Conservation (phyloP, 495 filamentous ascomycete genomes). For the Oidiodendron maius region DNA sequence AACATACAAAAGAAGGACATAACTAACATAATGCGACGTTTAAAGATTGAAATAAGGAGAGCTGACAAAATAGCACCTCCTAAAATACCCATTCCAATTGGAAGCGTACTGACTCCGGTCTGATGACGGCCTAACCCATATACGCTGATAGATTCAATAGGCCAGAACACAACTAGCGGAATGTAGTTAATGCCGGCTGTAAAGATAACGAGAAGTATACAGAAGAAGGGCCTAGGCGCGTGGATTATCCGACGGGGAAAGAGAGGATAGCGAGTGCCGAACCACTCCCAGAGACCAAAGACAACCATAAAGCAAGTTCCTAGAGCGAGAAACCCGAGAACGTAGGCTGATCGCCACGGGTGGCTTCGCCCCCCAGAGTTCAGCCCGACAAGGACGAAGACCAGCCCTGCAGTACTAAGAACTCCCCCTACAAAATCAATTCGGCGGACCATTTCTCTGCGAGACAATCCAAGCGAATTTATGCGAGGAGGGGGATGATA, state of each 20-base stretch:
- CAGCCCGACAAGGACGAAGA: constrained; percentile 59
- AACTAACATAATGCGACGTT: background rate
- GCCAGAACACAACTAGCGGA: background rate
- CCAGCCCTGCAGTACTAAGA: constrained; percentile 57
- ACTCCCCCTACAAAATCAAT: constrained; percentile 66
- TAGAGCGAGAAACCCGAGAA: constrained; percentile 53
- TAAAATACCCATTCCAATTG: background rate
- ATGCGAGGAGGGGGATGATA: constrained; percentile 60
- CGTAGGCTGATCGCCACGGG: constrained; percentile 50
- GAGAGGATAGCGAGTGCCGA: background rate
- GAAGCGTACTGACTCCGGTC: background rate
- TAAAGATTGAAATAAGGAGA: background rate
- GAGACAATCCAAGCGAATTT: constrained; percentile 43
- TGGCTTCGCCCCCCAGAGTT: constrained; percentile 69
- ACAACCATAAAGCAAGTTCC: constrained; percentile 46
- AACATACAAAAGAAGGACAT: background rate
- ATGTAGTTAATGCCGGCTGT: background rate
- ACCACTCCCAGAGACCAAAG: constrained; percentile 35
- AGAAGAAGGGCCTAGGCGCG: background rate
- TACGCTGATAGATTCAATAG: background rate
- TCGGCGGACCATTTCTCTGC: constrained; percentile 43
- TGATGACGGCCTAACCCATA: background rate
- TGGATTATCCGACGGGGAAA: background rate
- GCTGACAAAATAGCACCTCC: background rate
- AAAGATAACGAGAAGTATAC: background rate